Conservation (phyloP, 345 rosid species). For the Turritis glabra region DNA sequence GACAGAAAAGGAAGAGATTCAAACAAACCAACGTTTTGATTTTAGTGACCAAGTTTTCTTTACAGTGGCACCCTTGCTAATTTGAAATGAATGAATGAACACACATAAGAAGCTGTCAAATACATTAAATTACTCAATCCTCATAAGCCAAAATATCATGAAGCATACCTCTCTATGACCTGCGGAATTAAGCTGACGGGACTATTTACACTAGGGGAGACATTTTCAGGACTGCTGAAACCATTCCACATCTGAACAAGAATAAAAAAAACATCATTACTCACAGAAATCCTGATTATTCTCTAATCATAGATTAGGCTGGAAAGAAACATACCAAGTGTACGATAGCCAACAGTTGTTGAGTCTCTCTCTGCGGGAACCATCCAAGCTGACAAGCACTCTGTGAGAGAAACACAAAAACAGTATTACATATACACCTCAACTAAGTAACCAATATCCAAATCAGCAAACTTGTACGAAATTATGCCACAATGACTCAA, state of each 20-base stretch:
- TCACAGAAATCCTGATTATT: not conserved
- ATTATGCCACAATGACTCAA: not conserved
- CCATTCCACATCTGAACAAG: slow-evolving; percentile 53
- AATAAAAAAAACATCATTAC: slow-evolving; percentile 29
- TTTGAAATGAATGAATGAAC: slow-evolving; percentile 15
- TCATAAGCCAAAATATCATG: not conserved
- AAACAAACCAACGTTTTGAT: not conserved
- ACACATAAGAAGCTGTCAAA: not conserved
- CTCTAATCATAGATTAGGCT: not conserved
- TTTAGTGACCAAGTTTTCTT: not conserved
- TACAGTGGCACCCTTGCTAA: not conserved
- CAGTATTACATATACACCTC: not conserved
- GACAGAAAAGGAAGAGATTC: slow-evolving; percentile 8
- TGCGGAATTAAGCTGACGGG: slow-evolving; percentile 39
- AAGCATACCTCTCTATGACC: slow-evolving; percentile 58
- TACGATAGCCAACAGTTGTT: slow-evolving; percentile 53
- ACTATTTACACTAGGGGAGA: slow-evolving; percentile 27
- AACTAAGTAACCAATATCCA: not conserved
- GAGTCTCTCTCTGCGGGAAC: slow-evolving; percentile 67
- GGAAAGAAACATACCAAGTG: slow-evolving; percentile 51
- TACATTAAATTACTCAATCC: not conserved
- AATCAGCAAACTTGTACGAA: not conserved
- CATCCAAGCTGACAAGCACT: slow-evolving; percentile 76
- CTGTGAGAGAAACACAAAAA: slow-evolving; percentile 41
- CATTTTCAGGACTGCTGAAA: slow-evolving; percentile 53